phyloP scores from a whole-genome alignment of 345 rosid species.

The Trapa incisa region DNA sequence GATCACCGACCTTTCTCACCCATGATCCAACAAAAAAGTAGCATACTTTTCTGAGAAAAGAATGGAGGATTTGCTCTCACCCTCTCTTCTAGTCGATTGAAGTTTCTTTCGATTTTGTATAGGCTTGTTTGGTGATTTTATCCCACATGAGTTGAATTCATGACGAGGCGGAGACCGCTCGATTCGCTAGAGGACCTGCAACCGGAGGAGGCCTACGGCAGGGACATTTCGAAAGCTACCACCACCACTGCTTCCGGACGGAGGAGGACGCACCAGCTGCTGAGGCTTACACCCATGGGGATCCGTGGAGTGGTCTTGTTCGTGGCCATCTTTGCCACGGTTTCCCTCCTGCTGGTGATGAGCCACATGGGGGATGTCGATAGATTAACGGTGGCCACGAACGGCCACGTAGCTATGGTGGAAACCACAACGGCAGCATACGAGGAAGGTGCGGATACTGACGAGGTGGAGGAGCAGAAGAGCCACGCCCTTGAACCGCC shows the following conservation, averaged over 20 bases:
- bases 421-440: background rate
- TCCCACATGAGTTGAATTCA: background rate
- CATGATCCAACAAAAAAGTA: no score
- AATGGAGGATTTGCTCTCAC: no score
- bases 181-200: constrained; percentile 5
- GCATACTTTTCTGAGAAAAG: no score
- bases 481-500: background rate
- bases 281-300: background rate
- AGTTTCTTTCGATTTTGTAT: no score
- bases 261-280: background rate
- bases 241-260: background rate
- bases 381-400: background rate
- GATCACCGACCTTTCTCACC: no score
- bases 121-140: no score
- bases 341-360: background rate
- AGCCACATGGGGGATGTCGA: background rate
- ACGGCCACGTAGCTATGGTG: background rate
- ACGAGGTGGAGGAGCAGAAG: background rate
- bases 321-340: background rate
- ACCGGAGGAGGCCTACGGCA: background rate
- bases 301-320: background rate
- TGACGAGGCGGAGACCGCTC: constrained; percentile 18
- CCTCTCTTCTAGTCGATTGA: no score
- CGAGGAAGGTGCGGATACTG: background rate
- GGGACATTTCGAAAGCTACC: background rate